Evolutionary conservation across 306 rosid species (phyloP), one percentile per base, ranked within the genome.

Genomic region (Oemleria cerasiformis): DNA sequence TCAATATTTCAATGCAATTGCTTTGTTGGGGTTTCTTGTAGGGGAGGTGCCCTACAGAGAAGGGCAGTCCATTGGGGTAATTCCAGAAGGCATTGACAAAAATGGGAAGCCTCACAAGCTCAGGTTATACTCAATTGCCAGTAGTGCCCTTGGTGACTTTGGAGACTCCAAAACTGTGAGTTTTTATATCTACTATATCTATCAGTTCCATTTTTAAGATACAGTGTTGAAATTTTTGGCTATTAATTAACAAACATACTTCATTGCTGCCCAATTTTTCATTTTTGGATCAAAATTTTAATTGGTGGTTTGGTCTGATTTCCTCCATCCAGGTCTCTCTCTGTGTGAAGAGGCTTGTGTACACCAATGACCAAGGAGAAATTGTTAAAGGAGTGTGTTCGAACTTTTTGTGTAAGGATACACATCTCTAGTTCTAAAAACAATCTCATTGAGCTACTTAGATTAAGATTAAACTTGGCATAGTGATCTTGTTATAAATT

Each of bases 31-130:
- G 53, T 75, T 36, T 57, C 54, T 77, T 75, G 42, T 15, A 95
- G 99, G 99, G 51, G 97, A 91, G 85, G 72, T 95, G 51, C 97
- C 99, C 19, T 95, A 95, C 85, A 89, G 91, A 85, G 99, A 95
- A 77, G 99, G 99, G 64, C 99, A 95, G 73, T 95, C 99, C 49
- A 68, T 95, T 73, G 99, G 99, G 43, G 89, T 92, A 8, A 92
- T 92, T 67, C 54, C 97, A 5, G 97, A 92, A 68, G 97, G 97
- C 38, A 8, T 83, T 59, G 97, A 92, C 90, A 92, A 89, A 81
- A 88, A 92, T 76, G 97, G 97, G 60, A 92, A 92, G 85, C 97
- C 97, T 79, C 90, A 92, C 87, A 88, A 92, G 79, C 88, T 92
- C 53, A 85, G 97, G 75, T 65, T 92, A 44, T 92, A 92, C 81